Evolutionary conservation across 176 grass and related monocot genomes (phyloP).

Genomic region (Calamus simplicifolius): DNA sequence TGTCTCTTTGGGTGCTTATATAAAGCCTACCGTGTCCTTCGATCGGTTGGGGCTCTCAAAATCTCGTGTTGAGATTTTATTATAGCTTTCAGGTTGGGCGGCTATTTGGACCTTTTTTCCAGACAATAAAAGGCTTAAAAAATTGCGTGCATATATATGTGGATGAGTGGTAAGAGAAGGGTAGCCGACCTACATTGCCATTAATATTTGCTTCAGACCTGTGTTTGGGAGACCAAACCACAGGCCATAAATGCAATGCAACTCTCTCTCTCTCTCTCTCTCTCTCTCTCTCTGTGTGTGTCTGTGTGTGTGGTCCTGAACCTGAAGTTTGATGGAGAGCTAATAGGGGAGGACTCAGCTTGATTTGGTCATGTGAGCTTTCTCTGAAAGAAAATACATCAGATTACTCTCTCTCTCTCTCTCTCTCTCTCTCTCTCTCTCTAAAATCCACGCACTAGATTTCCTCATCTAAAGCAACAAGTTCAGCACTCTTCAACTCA

Average conservation of each 20-base stretch:
- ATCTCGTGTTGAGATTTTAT: no score
- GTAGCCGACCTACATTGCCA: slow-evolving; percentile 1
- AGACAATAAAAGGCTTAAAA: background rate
- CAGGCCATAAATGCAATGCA: slow-evolving; percentile 1
- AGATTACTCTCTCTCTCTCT: no score
- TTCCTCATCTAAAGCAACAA: no score
- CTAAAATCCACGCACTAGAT: no score
- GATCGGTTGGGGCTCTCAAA: no score
- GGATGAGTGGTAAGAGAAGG: background rate
- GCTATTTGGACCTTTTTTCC: background rate
- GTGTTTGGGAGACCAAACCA: background rate
- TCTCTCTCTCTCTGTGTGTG: background rate
- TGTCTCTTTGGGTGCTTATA: no score
- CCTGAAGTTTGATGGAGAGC: background rate
- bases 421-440: no score
- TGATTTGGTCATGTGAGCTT: background rate
- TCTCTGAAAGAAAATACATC: background rate
- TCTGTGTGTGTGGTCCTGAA: background rate
- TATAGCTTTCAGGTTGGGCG: no score
- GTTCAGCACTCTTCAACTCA: no score
- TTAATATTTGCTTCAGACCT: slow-evolving; percentile 2
- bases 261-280: background rate
- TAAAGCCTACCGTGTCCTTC: no score
- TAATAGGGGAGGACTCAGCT: background rate
- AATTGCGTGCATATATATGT: background rate